Percentiles rank a stretch among this genome's conserved stretches.
Conservation (phyloP, 1,284 basidiomycete species). For the Sanghuangporus baumii region DNA sequence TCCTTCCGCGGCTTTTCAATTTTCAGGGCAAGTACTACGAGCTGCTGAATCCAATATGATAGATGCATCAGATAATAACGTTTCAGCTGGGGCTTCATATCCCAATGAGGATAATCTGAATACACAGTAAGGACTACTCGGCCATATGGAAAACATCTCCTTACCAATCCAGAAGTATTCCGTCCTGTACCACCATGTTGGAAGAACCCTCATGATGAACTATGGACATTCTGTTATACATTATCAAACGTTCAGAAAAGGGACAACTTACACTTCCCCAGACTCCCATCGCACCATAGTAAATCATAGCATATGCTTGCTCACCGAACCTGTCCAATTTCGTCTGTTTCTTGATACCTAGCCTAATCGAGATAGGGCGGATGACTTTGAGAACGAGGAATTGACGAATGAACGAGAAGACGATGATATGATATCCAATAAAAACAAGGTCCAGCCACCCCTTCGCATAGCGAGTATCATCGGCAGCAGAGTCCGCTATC, state of each 20-base stretch:
- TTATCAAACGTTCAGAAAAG: background rate
- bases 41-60: conserved; percentile 93
- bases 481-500: conserved; percentile 45
- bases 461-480: conserved; percentile 70
- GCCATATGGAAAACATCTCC: conserved; percentile 9
- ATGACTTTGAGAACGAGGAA: conserved; percentile 65
- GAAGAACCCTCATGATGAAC: conserved; percentile 83
- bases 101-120: conserved; percentile 81
- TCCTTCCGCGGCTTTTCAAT: conserved; percentile 95
- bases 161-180: conserved; percentile 78
- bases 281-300: conserved; percentile 66
- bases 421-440: conserved; percentile 81
- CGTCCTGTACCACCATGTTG: conserved; percentile 88
- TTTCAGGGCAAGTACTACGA: conserved; percentile 78
- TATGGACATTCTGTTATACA: conserved; percentile 25
- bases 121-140: background rate
- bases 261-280: conserved; percentile 69
- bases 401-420: conserved; percentile 91
- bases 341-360: conserved; percentile 59
- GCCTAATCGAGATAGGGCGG: conserved; percentile 62
- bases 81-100: conserved; percentile 85
- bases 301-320: conserved; percentile 83
- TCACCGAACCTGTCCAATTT: conserved; percentile 87
- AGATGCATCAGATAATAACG: conserved; percentile 88
- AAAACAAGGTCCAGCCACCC: conserved; percentile 79